Evolutionary conservation across 192 early-diverging fungal species (phyloP), one percentile per base, ranked within the genome.

Genomic region (Coemansia sp.): DNA sequence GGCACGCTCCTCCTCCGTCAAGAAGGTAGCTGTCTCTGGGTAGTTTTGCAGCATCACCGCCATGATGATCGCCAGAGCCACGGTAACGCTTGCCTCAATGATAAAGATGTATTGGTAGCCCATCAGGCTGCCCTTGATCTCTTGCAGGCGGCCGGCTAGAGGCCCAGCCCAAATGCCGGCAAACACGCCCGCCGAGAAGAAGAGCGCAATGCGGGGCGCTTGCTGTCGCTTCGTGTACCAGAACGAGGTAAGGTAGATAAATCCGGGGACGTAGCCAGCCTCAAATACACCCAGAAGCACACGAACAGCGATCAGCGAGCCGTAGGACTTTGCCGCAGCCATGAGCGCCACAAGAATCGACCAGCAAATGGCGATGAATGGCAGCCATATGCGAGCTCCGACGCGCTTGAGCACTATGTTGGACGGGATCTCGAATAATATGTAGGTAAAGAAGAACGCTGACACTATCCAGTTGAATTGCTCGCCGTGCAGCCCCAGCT

Each of bases 211-310:
- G 2, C 82, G 63, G 0, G 68, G 70, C 2, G 64, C 76, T 40
- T 71, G 71, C 56, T 85, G 77, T 40, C 67, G 42, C 36, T 58
- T 53, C 0, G 66, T 65, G 74, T 82, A 85, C 84, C 84, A 85
- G 53, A 85, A 80, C 18, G 80, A 76, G 10, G 75, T 65, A 35
- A 80, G 63, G 56, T 78, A 84, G 52, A 89, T 65, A 29, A 90
- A 83, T 21, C 89, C 91, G 3, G 91, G 91, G 22, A 90, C 82
- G 56, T 87, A 89, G 0, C 91, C 91, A 29, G 88, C 88, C 58
- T 82, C 70, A 54, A 78, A 77, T 0, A 61, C 44, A 8, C 80
- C 80, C 67, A 82, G 29, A 17, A 82, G 46, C 14, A 82, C 61
- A 19, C 80, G 70, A 6, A 82, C 55, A 0, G 56, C 59, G 0